Percentiles rank a stretch among this genome's conserved stretches.
phyloP scores from a whole-genome alignment of 169 alveolate genomes.

The Perkinsus marinus region DNA sequence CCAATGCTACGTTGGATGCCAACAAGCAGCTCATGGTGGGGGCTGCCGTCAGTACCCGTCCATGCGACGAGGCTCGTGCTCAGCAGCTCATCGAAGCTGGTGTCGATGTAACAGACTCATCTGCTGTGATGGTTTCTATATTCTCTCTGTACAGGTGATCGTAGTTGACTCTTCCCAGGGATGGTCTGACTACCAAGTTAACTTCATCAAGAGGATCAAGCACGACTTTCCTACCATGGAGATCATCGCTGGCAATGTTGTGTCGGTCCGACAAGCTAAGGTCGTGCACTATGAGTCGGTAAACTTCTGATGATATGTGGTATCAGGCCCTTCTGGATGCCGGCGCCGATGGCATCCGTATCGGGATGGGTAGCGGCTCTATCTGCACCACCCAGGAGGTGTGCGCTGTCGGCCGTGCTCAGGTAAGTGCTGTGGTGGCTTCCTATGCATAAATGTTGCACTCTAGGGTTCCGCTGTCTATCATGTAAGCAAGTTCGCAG shows the following conservation, averaged over 20 bases:
- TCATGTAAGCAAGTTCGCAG: conserved; percentile 69
- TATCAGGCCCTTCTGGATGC: conserved; percentile 43
- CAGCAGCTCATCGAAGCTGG: conserved; percentile 37
- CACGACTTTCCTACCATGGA: conserved; percentile 53
- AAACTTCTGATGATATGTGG: conserved; percentile 29
- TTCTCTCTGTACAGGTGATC: conserved; percentile 5
- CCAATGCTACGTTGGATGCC: conserved; percentile 65
- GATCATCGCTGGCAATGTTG: conserved; percentile 83
- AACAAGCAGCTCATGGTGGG: conserved; percentile 71
- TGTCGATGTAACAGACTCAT: conserved; percentile 44
- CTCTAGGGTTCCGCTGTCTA: conserved; percentile 80
- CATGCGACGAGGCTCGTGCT: conserved; percentile 20
- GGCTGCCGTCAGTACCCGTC: conserved; percentile 43
- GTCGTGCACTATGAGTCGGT: conserved; percentile 6
- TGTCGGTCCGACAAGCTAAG: conserved; percentile 73
- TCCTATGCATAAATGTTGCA: conserved; percentile 73
- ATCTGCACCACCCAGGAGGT: conserved; percentile 81
- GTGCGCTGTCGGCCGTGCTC: conserved; percentile 41
- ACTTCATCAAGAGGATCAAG: conserved; percentile 64
- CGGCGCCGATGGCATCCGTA: conserved; percentile 69
- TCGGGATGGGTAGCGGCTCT: conserved; percentile 91
- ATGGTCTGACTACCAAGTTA: conserved; percentile 67
- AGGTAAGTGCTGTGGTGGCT: conserved; percentile 26
- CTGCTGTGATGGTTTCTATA: conserved; percentile 38
- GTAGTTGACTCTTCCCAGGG: conserved; percentile 86